phyloP scores from a whole-genome alignment of 768 basidiomycete genomes.

The Lepiota venenata region DNA sequence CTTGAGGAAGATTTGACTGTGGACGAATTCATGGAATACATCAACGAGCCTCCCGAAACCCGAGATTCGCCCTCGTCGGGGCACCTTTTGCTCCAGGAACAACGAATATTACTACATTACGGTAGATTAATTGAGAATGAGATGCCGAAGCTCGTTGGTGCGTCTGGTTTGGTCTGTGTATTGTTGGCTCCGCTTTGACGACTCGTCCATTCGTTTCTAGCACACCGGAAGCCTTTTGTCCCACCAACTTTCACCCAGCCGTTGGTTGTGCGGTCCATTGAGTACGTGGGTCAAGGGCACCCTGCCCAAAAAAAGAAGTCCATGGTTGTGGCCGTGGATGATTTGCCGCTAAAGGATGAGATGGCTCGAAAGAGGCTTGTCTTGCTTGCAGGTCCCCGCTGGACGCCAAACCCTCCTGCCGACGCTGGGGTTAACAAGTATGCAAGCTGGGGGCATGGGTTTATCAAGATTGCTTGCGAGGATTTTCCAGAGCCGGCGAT shows the following conservation, averaged over 20 bases:
- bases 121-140: constrained; percentile 87
- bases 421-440: constrained; percentile 59
- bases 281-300: constrained; percentile 76
- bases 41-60: constrained; percentile 41
- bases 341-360: constrained; percentile 62
- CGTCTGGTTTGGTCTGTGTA: constrained; percentile 12
- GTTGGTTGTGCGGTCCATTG: constrained; percentile 68
- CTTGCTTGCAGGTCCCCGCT: constrained; percentile 85
- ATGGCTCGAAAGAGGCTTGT: constrained; percentile 80
- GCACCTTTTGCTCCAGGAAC: constrained; percentile 70
- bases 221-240: constrained; percentile 76
- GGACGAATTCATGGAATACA: constrained; percentile 39
- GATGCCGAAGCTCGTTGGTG: constrained; percentile 83
- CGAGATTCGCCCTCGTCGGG: constrained; percentile 70
- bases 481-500: constrained; percentile 75
- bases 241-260: constrained; percentile 59
- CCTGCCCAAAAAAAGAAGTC: constrained; percentile 69
- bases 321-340: constrained; percentile 71
- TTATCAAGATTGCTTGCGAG: constrained; percentile 89
- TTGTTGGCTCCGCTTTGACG: constrained; percentile 1
- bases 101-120: constrained; percentile 73
- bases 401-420: constrained; percentile 71
- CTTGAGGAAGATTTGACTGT: constrained; percentile 37
- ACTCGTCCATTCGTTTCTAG: constrained; percentile 33
- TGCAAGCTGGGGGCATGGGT: constrained; percentile 63